phyloP scores from a whole-genome alignment of 1,284 basidiomycete genomes.

The Sporisorium iseilematis-ciliati region DNA sequence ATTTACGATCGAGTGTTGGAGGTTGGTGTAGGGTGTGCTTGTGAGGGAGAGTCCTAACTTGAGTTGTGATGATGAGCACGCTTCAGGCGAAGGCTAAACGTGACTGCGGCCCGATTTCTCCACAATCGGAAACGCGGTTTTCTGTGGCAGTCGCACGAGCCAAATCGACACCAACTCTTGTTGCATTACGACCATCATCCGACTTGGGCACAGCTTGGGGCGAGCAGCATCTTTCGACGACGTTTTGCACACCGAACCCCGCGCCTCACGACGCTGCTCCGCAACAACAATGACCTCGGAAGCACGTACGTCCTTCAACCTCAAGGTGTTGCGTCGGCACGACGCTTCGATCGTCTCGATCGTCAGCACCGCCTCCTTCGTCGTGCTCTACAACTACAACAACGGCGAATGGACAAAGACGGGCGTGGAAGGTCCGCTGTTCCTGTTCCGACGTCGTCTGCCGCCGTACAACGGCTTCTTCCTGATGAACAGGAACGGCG shows the following conservation, averaged over 20 bases:
- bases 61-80: not conserved
- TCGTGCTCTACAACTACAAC: constrained; percentile 71
- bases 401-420: constrained; percentile 76
- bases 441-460: constrained; percentile 83
- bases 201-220: too few species aligned
- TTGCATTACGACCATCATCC: not conserved
- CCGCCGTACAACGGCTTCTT: constrained; percentile 84
- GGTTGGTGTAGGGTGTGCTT: not conserved
- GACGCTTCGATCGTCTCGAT: constrained; percentile 84
- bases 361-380: constrained; percentile 85
- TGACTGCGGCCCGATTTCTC: constrained; percentile 8
- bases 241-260: not conserved
- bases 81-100: not conserved
- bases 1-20: not conserved
- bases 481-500: constrained; percentile 86
- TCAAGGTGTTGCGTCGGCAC: constrained; percentile 83
- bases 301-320: constrained; percentile 73
- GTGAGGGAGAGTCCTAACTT: not conserved
- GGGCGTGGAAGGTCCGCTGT: constrained; percentile 87
- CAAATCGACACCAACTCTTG: not conserved
- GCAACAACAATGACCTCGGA: constrained; percentile 29
- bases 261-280: too few species aligned
- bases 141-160: constrained; percentile 5
- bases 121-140: constrained; percentile 2
- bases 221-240: too few species aligned